Percentiles rank a stretch among this genome's conserved stretches.
phyloP scores from a whole-genome alignment of 2,329 filamentous ascomycete genomes.

The Nectriaceae sp. region DNA sequence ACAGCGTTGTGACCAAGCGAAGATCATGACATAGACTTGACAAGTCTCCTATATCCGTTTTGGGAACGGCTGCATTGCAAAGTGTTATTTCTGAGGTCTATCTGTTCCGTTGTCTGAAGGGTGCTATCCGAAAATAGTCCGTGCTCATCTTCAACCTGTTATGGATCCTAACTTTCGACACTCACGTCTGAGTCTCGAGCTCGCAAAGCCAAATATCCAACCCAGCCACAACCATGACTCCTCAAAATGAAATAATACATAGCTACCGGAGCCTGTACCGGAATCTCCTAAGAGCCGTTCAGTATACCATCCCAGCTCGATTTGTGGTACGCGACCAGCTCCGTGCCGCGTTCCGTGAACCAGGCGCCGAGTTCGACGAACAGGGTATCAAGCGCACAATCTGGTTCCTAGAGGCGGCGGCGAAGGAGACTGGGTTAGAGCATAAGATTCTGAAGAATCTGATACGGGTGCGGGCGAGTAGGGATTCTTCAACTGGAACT shows the following conservation, averaged over 20 bases:
- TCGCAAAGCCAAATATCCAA: neutral
- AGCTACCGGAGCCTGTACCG: constrained; percentile 74
- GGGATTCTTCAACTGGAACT: constrained; percentile 8
- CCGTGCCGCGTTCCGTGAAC: constrained; percentile 58
- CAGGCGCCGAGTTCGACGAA: constrained; percentile 46
- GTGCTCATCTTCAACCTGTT: neutral
- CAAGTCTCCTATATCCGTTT: too few species aligned
- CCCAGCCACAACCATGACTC: constrained; percentile 17
- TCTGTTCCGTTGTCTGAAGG: neutral
- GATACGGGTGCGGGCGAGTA: constrained; percentile 38
- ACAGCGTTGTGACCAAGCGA: too few species aligned
- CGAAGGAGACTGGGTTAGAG: constrained; percentile 65
- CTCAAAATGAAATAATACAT: constrained; percentile 50
- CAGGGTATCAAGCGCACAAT: constrained; percentile 64
- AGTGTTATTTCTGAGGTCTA: neutral
- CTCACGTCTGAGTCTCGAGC: neutral
- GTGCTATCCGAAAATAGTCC: neutral
- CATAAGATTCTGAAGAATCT: constrained; percentile 73
- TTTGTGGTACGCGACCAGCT: constrained; percentile 62
- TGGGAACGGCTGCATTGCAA: too few species aligned
- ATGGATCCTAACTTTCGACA: neutral
- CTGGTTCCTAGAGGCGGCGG: constrained; percentile 69
- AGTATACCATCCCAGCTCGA: constrained; percentile 69
- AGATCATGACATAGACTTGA: too few species aligned
- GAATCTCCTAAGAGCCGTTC: constrained; percentile 67